These are phyloP conservation scores for Skeletonema tropicum DNA, from an alignment of 108 stramenopile species.

Conservation along the genomic window DNA sequence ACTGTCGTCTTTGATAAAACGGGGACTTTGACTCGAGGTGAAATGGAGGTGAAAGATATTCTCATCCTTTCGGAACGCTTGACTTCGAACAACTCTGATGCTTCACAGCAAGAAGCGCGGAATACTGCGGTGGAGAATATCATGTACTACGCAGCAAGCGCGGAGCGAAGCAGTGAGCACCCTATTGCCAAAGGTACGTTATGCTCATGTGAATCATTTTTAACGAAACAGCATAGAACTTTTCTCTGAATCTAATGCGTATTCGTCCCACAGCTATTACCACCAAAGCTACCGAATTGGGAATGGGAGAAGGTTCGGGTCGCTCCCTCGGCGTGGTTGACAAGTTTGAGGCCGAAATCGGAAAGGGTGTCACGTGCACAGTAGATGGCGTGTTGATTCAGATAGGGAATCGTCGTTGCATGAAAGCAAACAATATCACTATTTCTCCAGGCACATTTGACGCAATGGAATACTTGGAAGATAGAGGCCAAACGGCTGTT, in stretches of 20 bases:
- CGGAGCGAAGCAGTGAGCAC: constrained; percentile 65
- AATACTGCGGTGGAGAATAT: constrained; percentile 43
- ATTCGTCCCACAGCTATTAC: constrained; percentile 40
- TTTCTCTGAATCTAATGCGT: background rate
- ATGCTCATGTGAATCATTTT: background rate
- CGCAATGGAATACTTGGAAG: constrained; percentile 71
- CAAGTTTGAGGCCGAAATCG: constrained; percentile 64
- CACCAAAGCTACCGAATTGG: constrained; percentile 39
- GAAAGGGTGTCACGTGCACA: constrained; percentile 77
- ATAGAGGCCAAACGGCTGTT: constrained; percentile 85
- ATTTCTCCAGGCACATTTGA: constrained; percentile 49
- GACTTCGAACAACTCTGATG: background rate
- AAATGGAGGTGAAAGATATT: constrained; percentile 41
- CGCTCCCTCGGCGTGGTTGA: constrained; percentile 30
- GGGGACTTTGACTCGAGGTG: constrained; percentile 57
- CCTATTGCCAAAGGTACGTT: constrained; percentile 56
- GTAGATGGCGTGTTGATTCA: constrained; percentile 57
- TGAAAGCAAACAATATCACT: constrained; percentile 51
- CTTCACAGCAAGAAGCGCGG: constrained; percentile 7
- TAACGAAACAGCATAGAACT: background rate
- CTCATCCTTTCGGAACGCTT: constrained; percentile 45
- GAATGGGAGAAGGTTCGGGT: constrained; percentile 38
- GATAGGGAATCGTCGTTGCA: constrained; percentile 81
- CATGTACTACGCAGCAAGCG: constrained; percentile 55
- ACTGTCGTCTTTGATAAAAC: constrained; percentile 93